Base-by-base conservation (phyloP, 2,329 filamentous ascomycete species). In the Dactylellina parvicollis region DNA sequence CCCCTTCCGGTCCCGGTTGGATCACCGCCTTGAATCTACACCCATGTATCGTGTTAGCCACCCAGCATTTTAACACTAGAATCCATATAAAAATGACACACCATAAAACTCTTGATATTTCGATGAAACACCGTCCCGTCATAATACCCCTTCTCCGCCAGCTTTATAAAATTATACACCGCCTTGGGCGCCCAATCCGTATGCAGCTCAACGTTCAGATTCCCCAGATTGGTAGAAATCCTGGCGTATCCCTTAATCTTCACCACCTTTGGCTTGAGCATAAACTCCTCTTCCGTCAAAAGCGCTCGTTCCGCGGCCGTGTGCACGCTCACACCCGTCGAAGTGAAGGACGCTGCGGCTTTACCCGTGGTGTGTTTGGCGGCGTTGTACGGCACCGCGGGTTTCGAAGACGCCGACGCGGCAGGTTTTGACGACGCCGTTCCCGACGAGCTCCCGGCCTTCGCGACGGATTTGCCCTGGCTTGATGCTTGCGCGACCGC, bases 101-200 rank as follows among this genome's bases (percentile, higher is more conserved):
- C 76, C 95, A 99, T 99, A 80, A 99, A 99, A 77, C 91, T 92
- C 67, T 89, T 89, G 77, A 99, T 97, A 80, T 96, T 97, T 75
- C 95, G 88, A 81, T 99, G 95, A 79, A 99, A 99, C 10, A 86
- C 81, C 1, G 96, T 89, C 75, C 87, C 87, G 56, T 87, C 88
- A 83, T 98, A 99, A 81, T 96, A 97, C 0, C 94, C 94, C 76
- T 90, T 91, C 79, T 96, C 90, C 1, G 92, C 88, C 3, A 99
- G 83, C 64, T 90, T 89, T 57, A 96, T 87, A 79, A 99, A 99
- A 80, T 99, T 99, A 92, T 94, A 99, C 1, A 98, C 95, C 0
- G 95, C 92, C 77, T 90, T 91, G 0, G 95, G 95, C 1, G 95
- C 93, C 62, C 89, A 91, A 79, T 99, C 95, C 1, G 95, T 91